These are phyloP conservation scores for Erythrobasidium hasegawianum DNA, from an alignment of 1,284 basidiomycete genomes.

Conservation along the genomic window DNA sequence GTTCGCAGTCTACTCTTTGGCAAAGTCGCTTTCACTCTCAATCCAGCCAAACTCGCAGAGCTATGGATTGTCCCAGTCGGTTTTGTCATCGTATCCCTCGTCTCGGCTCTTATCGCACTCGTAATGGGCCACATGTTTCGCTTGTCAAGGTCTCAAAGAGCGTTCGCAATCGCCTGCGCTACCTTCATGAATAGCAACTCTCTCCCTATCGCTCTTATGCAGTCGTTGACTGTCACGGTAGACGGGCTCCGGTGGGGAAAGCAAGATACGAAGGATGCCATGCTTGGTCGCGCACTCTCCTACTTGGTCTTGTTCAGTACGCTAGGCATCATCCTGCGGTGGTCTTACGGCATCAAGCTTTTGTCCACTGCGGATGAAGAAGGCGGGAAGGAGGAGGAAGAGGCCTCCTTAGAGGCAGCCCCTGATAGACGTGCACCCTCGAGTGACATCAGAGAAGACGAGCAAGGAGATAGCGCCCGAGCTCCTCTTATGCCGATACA, in stretches of 20 bases:
- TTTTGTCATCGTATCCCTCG: slow-evolving; percentile 49
- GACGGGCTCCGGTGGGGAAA: slow-evolving; percentile 44
- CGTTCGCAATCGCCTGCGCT: slow-evolving; percentile 48
- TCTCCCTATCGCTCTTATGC: slow-evolving; percentile 52
- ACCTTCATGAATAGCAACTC: slow-evolving; percentile 48
- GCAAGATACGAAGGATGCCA: slow-evolving; percentile 43
- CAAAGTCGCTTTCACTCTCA: slow-evolving; percentile 53
- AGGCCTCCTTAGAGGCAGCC: neutral
- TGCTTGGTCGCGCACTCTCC: slow-evolving; percentile 43
- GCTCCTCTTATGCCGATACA: slow-evolving; percentile 3
- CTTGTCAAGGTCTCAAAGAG: slow-evolving; percentile 48
- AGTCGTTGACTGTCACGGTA: slow-evolving; percentile 50
- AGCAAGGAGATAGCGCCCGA: neutral
- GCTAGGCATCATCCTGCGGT: slow-evolving; percentile 52
- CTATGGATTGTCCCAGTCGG: slow-evolving; percentile 44
- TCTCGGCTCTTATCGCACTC: slow-evolving; percentile 48
- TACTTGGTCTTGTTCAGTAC: slow-evolving; percentile 52
- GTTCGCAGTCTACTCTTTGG: slow-evolving; percentile 49
- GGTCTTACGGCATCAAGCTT: slow-evolving; percentile 52
- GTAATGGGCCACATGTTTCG: slow-evolving; percentile 46
- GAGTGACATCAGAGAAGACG: neutral
- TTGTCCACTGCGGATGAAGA: slow-evolving; percentile 49
- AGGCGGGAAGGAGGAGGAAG: slow-evolving; percentile 12
- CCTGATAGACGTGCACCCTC: neutral
- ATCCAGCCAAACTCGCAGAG: slow-evolving; percentile 50